Percentiles rank a stretch among this genome's conserved stretches.
These are phyloP conservation scores for Suhomyces taliae DNA, from an alignment of 1,139 yeast genomes.

Conservation along the genomic window DNA sequence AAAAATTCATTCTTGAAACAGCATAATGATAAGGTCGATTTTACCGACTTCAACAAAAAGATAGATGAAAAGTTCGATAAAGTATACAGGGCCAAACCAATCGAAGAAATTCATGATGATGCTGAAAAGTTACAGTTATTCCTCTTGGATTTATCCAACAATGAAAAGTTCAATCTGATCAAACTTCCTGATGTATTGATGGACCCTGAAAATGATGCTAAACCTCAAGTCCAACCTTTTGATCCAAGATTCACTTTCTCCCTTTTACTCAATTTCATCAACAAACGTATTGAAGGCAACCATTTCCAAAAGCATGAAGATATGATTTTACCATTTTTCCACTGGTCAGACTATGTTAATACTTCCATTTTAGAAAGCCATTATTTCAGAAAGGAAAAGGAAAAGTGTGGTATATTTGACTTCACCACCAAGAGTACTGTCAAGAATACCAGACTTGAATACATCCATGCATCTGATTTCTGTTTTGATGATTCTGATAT, in stretches of 20 bases:
- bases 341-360: slow-evolving; percentile 41
- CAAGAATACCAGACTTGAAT: slow-evolving; percentile 21
- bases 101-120: slow-evolving; percentile 6
- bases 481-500: slow-evolving; percentile 33
- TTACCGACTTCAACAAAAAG: slow-evolving; percentile 5
- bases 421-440: slow-evolving; percentile 16
- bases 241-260: slow-evolving; percentile 39
- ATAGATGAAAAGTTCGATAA: slow-evolving; percentile 4
- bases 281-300: slow-evolving; percentile 1
- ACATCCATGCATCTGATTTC: slow-evolving; percentile 18
- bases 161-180: slow-evolving; percentile 9
- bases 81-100: slow-evolving; percentile 3
- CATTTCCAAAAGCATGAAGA: not conserved
- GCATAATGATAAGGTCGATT: slow-evolving; percentile 4
- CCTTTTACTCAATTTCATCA: slow-evolving; percentile 22
- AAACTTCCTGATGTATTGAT: slow-evolving; percentile 10
- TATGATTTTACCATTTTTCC: slow-evolving; percentile 27
- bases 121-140: slow-evolving; percentile 2
- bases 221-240: slow-evolving; percentile 21
- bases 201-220: slow-evolving; percentile 10
- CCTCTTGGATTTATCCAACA: slow-evolving; percentile 7
- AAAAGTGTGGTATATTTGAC: slow-evolving; percentile 24
- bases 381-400: slow-evolving; percentile 18
- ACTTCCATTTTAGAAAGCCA: slow-evolving; percentile 25
- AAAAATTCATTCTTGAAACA: slow-evolving; percentile 3